Conservation (phyloP, 2,329 filamentous ascomycete species). For the Penicillium sp. region DNA sequence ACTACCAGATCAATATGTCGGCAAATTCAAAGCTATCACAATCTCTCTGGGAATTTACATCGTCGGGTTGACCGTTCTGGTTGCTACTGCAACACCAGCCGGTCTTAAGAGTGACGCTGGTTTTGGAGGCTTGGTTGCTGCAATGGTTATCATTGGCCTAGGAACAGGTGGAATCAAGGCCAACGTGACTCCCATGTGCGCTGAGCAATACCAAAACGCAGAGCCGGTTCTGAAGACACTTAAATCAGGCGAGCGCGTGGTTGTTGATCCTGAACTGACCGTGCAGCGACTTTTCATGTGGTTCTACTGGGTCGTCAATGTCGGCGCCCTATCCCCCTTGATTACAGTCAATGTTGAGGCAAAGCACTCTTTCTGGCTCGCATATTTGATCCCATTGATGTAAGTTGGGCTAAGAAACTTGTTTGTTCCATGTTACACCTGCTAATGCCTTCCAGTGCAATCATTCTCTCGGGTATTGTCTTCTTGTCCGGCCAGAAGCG, state of each 20-base stretch:
- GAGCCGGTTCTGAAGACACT: constrained; percentile 25
- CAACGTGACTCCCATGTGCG: constrained; percentile 53
- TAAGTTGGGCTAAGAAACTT: constrained; percentile 29
- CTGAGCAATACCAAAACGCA: constrained; percentile 53
- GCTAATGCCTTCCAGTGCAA: constrained; percentile 3
- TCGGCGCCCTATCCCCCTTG: constrained; percentile 57
- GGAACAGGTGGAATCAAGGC: constrained; percentile 63
- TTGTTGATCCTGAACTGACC: constrained; percentile 59
- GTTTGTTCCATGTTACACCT: neutral
- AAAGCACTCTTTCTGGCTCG: constrained; percentile 59
- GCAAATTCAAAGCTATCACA: constrained; percentile 53
- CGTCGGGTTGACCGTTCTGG: constrained; percentile 48
- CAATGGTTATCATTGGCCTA: constrained; percentile 58
- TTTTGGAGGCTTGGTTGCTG: constrained; percentile 46
- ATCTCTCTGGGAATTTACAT: constrained; percentile 54
- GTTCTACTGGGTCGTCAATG: constrained; percentile 65
- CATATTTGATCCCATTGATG: constrained; percentile 56
- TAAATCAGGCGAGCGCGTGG: constrained; percentile 48
- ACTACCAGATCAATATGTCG: constrained; percentile 49
- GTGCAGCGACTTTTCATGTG: constrained; percentile 63
- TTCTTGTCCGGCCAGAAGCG: constrained; percentile 34
- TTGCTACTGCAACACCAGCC: constrained; percentile 48
- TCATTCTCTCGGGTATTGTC: constrained; percentile 53
- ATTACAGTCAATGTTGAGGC: constrained; percentile 58
- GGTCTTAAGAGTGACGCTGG: constrained; percentile 44